phyloP scores from a whole-genome alignment of 2,329 filamentous ascomycete species.

The Rutstroemia sp. region DNA sequence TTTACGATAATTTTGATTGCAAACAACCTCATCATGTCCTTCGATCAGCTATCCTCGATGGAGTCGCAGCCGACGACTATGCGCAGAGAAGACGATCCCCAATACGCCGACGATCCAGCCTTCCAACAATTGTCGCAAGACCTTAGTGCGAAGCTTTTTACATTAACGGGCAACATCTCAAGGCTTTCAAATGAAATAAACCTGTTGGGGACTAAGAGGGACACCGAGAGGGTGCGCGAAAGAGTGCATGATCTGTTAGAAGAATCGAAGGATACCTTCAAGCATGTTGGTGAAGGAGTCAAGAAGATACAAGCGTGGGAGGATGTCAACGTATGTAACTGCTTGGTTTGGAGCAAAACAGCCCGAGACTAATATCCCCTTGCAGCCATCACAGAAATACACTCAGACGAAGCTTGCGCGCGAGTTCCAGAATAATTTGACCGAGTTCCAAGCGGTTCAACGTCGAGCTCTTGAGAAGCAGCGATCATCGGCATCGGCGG shows the following conservation, averaged over 20 bases:
- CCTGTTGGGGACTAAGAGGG: slow-evolving; percentile 80
- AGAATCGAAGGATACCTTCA: slow-evolving; percentile 79
- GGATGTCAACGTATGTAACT: slow-evolving; percentile 61
- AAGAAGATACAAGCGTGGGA: slow-evolving; percentile 88
- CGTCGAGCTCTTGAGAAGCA: slow-evolving; percentile 87
- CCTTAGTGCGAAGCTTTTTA: slow-evolving; percentile 83
- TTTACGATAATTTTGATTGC: background rate
- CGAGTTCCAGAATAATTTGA: slow-evolving; percentile 82
- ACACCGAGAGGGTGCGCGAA: slow-evolving; percentile 86
- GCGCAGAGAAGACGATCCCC: slow-evolving; percentile 60
- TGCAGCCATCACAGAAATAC: slow-evolving; percentile 87
- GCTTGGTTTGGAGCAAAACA: slow-evolving; percentile 7
- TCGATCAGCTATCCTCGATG: slow-evolving; percentile 75
- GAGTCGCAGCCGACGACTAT: slow-evolving; percentile 70
- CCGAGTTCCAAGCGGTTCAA: slow-evolving; percentile 90
- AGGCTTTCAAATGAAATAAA: slow-evolving; percentile 77
- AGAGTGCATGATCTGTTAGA: slow-evolving; percentile 81
- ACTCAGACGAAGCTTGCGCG: slow-evolving; percentile 91
- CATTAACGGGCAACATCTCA: slow-evolving; percentile 79
- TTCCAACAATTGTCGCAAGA: slow-evolving; percentile 78
- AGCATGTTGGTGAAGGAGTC: slow-evolving; percentile 84
- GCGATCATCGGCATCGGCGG: slow-evolving; percentile 75
- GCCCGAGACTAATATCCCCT: slow-evolving; percentile 6
- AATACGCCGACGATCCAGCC: slow-evolving; percentile 86
- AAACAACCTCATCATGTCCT: slow-evolving; percentile 60